A percentile compares a stretch with the other conserved stretches of the same genome.
Evolutionary conservation across 306 rosid genomes (phyloP).

Genomic region (Citrullus mucosospermus): DNA sequence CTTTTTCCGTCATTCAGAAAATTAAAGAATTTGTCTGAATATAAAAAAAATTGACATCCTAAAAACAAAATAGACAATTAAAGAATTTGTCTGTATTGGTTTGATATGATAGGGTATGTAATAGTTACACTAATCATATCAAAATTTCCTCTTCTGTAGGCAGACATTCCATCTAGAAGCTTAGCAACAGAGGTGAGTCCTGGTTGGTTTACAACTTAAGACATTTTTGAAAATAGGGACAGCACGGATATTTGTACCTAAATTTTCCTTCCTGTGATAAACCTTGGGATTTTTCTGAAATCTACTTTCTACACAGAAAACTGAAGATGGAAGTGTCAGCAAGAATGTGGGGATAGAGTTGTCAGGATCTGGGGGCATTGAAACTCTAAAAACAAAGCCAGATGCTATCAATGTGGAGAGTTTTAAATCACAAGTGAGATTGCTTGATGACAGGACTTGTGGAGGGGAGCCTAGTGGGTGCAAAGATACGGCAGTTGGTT

Average conservation of each 20-base stretch:
- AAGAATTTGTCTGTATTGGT: background rate
- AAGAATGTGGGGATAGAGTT: slow-evolving; percentile 39
- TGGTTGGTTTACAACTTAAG: slow-evolving; percentile 24
- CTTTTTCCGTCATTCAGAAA: background rate
- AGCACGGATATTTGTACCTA: slow-evolving; percentile 24
- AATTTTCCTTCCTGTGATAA: slow-evolving; percentile 29
- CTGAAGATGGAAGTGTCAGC: slow-evolving; percentile 37
- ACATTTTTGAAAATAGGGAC: slow-evolving; percentile 30
- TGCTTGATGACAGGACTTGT: slow-evolving; percentile 24
- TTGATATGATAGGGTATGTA: background rate
- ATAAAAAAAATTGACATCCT: no score
- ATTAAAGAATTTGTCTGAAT: background rate
- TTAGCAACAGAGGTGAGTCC: slow-evolving; percentile 34
- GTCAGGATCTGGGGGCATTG: slow-evolving; percentile 19
- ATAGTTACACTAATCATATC: background rate
- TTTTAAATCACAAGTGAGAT: slow-evolving; percentile 24
- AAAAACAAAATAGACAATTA: background rate
- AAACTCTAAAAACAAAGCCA: slow-evolving; percentile 30
- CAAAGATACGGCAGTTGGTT: slow-evolving; percentile 29
- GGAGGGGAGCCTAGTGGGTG: slow-evolving; percentile 39
- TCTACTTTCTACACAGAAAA: slow-evolving; percentile 28
- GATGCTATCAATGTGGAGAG: slow-evolving; percentile 29
- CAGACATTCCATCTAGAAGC: slow-evolving; percentile 19
- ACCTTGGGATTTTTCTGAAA: slow-evolving; percentile 19
- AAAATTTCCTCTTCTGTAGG: slow-evolving; percentile 26